Evolutionary conservation across 1,139 yeast genomes (phyloP), one percentile per base, ranked within the genome.

Genomic region (Pneumocystis oryctolagi): DNA sequence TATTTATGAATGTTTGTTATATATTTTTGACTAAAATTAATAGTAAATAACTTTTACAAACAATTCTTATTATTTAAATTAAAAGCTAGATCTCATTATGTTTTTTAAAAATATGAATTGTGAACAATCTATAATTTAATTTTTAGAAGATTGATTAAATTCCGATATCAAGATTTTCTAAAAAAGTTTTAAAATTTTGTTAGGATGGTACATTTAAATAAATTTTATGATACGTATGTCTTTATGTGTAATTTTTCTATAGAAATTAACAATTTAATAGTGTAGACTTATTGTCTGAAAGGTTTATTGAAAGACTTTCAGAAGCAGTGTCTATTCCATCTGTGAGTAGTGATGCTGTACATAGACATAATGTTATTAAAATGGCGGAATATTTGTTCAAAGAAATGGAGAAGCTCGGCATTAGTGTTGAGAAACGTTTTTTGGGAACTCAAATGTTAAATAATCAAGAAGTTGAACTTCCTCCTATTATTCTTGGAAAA

Each of bases 291-390:
- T 40, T 42, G 57, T 28, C 47, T 32, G 35, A 39, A 31, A 14
- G 68, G 65, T 75, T 71, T 68, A 73, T 75, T 64, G 66, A 69
- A 28, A 72, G 76, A 55, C 80, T 92, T 66, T 76, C 83, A 61
- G 79, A 84, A 64, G 97, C 97, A 14, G 90, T 94, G 62, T 87
- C 89, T 65, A 94, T 92, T 70, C 95, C 96, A 62, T 90, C 97
- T 4, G 97, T 94, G 55, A 89, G 97, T 8, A 84, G 89, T 53
- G 98, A 92, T 73, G 95, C 89, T 72, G 74, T 83, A 18, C 80
- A 87, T 70, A 87, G 96, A 76, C 95, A 95, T 39, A 79, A 85
- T 73, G 97, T 92, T 62, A 83, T 86, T 64, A 69, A 71, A 70
- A 92, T 94, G 89, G 95, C 95, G 42, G 82, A 87, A 63, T 92